A percentile compares a stretch with the other conserved stretches of the same genome.
Conservation (phyloP, 2,329 filamentous ascomycete species). For the Paecilomyces formosus region DNA sequence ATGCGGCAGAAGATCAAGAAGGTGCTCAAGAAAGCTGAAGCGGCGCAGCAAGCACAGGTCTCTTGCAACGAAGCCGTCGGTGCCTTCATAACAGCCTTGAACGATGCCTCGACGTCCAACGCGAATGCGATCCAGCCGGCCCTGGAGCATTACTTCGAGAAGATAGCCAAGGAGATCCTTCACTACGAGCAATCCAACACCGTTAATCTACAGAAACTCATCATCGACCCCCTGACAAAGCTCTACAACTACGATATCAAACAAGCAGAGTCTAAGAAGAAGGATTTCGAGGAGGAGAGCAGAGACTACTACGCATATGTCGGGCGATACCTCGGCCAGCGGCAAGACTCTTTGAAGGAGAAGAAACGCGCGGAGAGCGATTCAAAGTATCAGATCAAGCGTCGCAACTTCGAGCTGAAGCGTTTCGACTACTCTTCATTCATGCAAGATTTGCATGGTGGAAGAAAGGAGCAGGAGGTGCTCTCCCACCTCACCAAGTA, state of each 20-base stretch:
- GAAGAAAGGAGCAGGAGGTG: constrained; percentile 96
- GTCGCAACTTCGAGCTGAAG: constrained; percentile 91
- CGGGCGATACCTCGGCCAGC: constrained; percentile 88
- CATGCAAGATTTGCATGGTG: constrained; percentile 97
- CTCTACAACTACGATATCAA: constrained; percentile 96
- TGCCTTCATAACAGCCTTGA: constrained; percentile 75
- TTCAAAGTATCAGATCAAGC: constrained; percentile 89
- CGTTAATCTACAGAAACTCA: constrained; percentile 75
- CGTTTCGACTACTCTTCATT: constrained; percentile 98
- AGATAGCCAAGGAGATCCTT: constrained; percentile 86
- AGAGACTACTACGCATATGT: constrained; percentile 98
- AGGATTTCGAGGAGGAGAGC: constrained; percentile 97
- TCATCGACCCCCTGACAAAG: constrained; percentile 88
- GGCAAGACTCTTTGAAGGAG: constrained; percentile 90
- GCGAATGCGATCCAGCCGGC: constrained; percentile 95
- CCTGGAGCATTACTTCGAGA: constrained; percentile 96
- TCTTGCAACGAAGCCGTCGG: constrained; percentile 80
- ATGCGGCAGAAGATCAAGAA: constrained; percentile 95
- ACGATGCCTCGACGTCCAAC: constrained; percentile 83
- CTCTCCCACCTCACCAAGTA: constrained; percentile 90
- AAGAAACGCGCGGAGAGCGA: constrained; percentile 96
- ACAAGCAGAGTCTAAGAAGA: constrained; percentile 91
- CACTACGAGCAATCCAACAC: constrained; percentile 80
- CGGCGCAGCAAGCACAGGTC: constrained; percentile 69
- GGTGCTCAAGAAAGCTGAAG: constrained; percentile 87